These are phyloP conservation scores for Diplodia corticola DNA, from an alignment of 2,329 filamentous ascomycete genomes.

Conservation along the genomic window DNA sequence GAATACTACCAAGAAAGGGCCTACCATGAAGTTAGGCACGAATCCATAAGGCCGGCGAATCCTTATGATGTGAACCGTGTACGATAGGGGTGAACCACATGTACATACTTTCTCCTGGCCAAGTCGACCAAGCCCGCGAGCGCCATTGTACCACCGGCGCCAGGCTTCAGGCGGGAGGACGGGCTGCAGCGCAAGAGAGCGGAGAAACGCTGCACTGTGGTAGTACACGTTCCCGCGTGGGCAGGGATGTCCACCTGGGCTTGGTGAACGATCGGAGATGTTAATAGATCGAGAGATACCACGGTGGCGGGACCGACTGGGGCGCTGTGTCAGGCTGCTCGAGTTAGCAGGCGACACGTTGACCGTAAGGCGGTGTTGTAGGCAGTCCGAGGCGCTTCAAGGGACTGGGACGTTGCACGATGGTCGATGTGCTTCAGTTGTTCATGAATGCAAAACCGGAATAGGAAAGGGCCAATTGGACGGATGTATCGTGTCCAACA, in stretches of 20 bases:
- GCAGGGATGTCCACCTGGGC: background rate
- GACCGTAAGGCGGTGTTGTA: background rate
- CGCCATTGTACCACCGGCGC: conserved; percentile 22
- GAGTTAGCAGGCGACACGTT: background rate
- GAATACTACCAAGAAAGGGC: background rate
- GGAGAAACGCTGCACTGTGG: background rate
- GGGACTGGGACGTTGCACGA: background rate
- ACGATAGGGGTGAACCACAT: background rate
- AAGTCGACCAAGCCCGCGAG: background rate
- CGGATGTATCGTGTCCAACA: background rate
- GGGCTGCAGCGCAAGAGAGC: background rate
- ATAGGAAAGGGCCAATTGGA: background rate
- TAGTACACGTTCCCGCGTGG: background rate
- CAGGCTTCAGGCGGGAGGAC: conserved; percentile 28
- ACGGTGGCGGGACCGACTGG: background rate
- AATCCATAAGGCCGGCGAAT: background rate
- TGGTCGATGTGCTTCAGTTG: background rate
- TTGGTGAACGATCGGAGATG: background rate
- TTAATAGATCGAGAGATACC: background rate
- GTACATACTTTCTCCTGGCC: background rate
- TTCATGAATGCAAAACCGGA: background rate
- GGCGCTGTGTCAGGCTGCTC: background rate
- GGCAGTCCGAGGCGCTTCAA: background rate
- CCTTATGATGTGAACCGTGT: background rate
- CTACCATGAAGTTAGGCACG: background rate